phyloP scores from a whole-genome alignment of 169 alveolate genomes.

The Plasmodium gonderi region DNA sequence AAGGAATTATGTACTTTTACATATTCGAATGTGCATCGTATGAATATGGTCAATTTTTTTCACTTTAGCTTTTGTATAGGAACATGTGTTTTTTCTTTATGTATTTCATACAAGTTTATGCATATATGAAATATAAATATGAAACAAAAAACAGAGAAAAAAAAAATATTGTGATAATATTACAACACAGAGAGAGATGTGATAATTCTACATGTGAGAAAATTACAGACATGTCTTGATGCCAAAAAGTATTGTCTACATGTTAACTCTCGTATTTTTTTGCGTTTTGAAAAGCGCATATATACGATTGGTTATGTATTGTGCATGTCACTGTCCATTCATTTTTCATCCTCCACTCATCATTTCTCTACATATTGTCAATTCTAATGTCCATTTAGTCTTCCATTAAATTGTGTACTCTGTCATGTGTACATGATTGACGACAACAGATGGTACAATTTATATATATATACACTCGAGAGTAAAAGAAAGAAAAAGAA shows the following conservation, averaged over 20 bases:
- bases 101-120: background rate
- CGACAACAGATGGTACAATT: background rate
- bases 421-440: background rate
- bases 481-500: background rate
- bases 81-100: background rate
- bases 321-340: background rate
- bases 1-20: background rate
- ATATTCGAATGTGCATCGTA: background rate
- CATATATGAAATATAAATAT: background rate
- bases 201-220: background rate
- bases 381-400: too few species aligned
- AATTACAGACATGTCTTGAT: background rate
- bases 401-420: too few species aligned
- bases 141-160: background rate
- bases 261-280: background rate
- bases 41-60: background rate
- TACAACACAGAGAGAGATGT: background rate
- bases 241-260: background rate
- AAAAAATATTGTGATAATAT: background rate
- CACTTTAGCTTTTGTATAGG: background rate
- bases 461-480: background rate
- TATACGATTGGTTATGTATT: background rate
- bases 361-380: too few species aligned
- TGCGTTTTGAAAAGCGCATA: background rate
- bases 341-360: too few species aligned